These are phyloP conservation scores for Boletus rufocinnamomeus DNA, from an alignment of 768 basidiomycete species.

Conservation along the genomic window DNA sequence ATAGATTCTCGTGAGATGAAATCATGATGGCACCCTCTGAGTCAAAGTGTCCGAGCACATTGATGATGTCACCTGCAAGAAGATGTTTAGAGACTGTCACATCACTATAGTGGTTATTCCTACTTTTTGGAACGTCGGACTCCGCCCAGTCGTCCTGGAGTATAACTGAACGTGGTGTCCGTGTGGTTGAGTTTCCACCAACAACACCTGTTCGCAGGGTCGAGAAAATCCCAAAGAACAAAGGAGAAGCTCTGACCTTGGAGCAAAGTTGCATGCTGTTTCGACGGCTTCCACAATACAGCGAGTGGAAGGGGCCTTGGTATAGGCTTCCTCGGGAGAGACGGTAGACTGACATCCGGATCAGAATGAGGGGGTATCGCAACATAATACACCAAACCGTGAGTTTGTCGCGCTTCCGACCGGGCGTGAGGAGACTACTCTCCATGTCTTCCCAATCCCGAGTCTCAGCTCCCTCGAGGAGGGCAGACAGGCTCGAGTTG, in stretches of 20 bases:
- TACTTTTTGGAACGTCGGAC: slow-evolving; percentile 63
- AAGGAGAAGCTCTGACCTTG: slow-evolving; percentile 21
- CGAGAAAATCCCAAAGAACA: neutral
- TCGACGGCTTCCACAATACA: slow-evolving; percentile 57
- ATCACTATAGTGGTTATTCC: slow-evolving; percentile 10
- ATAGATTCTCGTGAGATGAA: slow-evolving; percentile 60
- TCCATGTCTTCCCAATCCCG: slow-evolving; percentile 70
- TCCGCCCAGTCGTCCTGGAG: slow-evolving; percentile 80
- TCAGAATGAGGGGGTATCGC: slow-evolving; percentile 5
- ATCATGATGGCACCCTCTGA: slow-evolving; percentile 53
- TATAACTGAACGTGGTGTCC: slow-evolving; percentile 50
- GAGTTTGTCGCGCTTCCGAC: slow-evolving; percentile 32
- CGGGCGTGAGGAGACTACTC: slow-evolving; percentile 49
- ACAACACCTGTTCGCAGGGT: slow-evolving; percentile 45
- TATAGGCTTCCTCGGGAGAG: slow-evolving; percentile 20
- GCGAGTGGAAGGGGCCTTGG: slow-evolving; percentile 48
- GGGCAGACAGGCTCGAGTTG: slow-evolving; percentile 46
- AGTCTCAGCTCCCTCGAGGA: slow-evolving; percentile 64
- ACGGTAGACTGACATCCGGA: slow-evolving; percentile 11
- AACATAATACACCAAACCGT: slow-evolving; percentile 19
- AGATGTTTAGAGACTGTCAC: neutral
- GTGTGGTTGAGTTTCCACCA: slow-evolving; percentile 45
- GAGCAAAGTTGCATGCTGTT: slow-evolving; percentile 25
- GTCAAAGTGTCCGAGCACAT: slow-evolving; percentile 60
- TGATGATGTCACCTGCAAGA: slow-evolving; percentile 72